Conservation (phyloP, 768 basidiomycete genomes). For the Russula earlei region DNA sequence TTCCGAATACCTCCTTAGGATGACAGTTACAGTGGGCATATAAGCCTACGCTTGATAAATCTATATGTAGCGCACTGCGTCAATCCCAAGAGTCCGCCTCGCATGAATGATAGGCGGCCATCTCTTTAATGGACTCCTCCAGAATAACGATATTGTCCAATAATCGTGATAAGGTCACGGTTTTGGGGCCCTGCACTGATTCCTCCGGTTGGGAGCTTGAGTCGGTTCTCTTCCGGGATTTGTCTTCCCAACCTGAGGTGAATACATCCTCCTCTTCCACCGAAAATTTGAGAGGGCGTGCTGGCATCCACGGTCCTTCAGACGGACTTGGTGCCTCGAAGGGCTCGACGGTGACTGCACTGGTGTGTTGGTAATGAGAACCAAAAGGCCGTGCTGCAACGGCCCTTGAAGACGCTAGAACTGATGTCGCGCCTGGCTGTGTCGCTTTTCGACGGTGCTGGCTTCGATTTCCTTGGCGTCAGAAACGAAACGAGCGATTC, state of each 20-base stretch:
- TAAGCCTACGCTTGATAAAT: neutral
- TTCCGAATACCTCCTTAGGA: neutral
- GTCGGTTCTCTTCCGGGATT: constrained; percentile 12
- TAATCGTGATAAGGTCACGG: constrained; percentile 70
- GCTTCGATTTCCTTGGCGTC: constrained; percentile 63
- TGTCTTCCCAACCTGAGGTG: constrained; percentile 38
- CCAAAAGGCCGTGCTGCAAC: constrained; percentile 70
- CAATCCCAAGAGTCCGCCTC: constrained; percentile 74
- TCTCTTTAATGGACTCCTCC: constrained; percentile 92
- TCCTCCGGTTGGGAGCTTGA: constrained; percentile 25
- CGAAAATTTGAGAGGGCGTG: constrained; percentile 42
- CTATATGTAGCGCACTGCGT: constrained; percentile 66
- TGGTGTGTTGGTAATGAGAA: constrained; percentile 74
- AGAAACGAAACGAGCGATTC: constrained; percentile 67
- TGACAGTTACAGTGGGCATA: neutral
- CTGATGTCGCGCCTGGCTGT: constrained; percentile 28
- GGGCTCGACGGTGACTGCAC: constrained; percentile 60
- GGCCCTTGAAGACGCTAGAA: constrained; percentile 40
- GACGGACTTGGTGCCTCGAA: constrained; percentile 52
- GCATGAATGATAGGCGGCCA: constrained; percentile 80
- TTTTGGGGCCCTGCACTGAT: constrained; percentile 27
- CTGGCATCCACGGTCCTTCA: constrained; percentile 56
- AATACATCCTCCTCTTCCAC: constrained; percentile 69
- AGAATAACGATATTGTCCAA: constrained; percentile 92
- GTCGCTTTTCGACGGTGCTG: constrained; percentile 24